Base-by-base conservation (phyloP, 495 filamentous ascomycete species). In the Staphylotrichum longicolle region DNA sequence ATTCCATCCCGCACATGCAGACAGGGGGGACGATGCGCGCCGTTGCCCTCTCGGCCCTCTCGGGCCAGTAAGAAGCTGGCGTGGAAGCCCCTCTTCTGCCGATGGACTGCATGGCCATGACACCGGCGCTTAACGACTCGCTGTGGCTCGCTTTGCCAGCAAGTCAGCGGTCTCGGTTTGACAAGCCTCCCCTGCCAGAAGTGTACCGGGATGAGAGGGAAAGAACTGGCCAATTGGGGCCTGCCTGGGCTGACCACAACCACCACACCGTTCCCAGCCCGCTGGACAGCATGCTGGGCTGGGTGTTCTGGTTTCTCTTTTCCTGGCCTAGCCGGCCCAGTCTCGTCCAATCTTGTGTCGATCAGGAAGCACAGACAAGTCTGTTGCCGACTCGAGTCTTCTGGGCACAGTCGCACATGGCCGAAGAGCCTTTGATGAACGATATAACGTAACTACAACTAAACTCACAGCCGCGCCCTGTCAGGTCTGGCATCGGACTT, bases 41-140 rank as follows among this genome's bases (percentile, higher is more conserved):
- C 67, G 73, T 70, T 69, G 63, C 9, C 27, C 20, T 27, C 20
- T 27, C 20, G 20, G 37, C 5, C 37, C 37, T 40, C 15, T 57
- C 44, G 57, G 45, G 62, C 72, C 72, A 74, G 70, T 74, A 54
- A 42, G 53, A 66, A 37, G 59, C 37, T 40, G 60, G 55, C 55
- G 33, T 69, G 58, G 30, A 63, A 61, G 58, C 63, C 65, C 63
- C 57, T 60, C 68, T 63, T 62, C 63, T 69, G 60, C 69, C 57
- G 67, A 68, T 56, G 63, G 64, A 51, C 68, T 72, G 73, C 73
- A 74, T 67, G 68, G 47, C 32, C 50, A 66, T 57, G 66, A 67
- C 67, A 65, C 62, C 62, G 73, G 73, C 73, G 73, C 73, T 75
- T 75, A 75, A 69, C 58, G 41, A 60, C 64, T 59, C 55, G 63